Percentiles rank a stretch among this genome's conserved stretches.
phyloP scores from a whole-genome alignment of 495 filamentous ascomycete genomes.

The Penicillium pancosmium region DNA sequence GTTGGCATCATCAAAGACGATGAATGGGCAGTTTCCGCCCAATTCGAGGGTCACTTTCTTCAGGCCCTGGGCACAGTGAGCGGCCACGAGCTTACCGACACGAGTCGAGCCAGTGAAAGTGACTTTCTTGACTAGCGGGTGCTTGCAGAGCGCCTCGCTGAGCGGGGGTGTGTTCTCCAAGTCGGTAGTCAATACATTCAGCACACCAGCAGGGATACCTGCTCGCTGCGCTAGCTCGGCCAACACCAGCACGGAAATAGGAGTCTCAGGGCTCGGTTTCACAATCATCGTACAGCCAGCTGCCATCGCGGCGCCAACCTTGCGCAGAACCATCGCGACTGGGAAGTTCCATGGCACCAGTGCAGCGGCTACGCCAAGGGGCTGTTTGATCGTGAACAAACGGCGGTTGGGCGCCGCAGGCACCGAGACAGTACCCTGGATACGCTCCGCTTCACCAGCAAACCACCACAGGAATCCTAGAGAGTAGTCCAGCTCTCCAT shows the following conservation, averaged over 20 bases:
- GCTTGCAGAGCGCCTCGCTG: conserved; percentile 66
- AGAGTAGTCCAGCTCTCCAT: conserved; percentile 63
- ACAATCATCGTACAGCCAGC: conserved; percentile 71
- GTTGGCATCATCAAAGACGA: conserved; percentile 75
- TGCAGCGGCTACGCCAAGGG: conserved; percentile 65
- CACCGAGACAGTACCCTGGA: conserved; percentile 61
- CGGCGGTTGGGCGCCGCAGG: conserved; percentile 62
- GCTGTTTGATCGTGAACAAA: conserved; percentile 71
- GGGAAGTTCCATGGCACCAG: conserved; percentile 70
- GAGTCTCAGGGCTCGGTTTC: conserved; percentile 65
- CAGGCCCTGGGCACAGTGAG: conserved; percentile 60
- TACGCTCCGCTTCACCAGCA: conserved; percentile 68
- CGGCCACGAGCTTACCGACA: conserved; percentile 65
- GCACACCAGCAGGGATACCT: conserved; percentile 57
- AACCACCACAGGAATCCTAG: conserved; percentile 67
- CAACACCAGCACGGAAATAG: conserved; percentile 54
- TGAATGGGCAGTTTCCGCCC: conserved; percentile 74
- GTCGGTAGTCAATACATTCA: conserved; percentile 59
- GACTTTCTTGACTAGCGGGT: conserved; percentile 67
- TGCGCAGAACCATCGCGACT: conserved; percentile 67
- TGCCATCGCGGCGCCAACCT: conserved; percentile 69
- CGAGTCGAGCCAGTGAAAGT: conserved; percentile 72
- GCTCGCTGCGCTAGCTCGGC: conserved; percentile 57
- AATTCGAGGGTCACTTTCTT: conserved; percentile 76
- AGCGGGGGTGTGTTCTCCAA: conserved; percentile 65